Base-by-base conservation (phyloP, 208 protist genomes). In the Acanthamoeba healyi region DNA sequence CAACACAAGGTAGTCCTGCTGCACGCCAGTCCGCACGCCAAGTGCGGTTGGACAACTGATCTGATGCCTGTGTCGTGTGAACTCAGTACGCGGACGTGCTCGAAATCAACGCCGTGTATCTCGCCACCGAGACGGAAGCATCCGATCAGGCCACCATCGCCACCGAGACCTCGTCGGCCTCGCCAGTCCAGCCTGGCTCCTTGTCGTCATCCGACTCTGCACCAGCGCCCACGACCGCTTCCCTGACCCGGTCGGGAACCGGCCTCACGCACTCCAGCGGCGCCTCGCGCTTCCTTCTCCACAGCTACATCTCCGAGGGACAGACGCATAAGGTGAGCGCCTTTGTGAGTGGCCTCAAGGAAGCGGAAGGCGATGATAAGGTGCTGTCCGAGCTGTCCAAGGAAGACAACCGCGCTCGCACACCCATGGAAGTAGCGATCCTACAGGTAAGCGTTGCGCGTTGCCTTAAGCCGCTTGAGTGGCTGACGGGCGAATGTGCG, bases 51-150 rank as follows among this genome's bases (percentile, higher is more conserved):
- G n/a, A n/a, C n/a, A n/a, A n/a, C n/a, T n/a, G n/a, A n/a, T n/a
- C n/a, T n/a, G n/a, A n/a, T n/a, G n/a, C n/a, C n/a, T n/a, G n/a
- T n/a, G n/a, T n/a, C n/a, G n/a, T n/a, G n/a, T n/a, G n/a, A n/a
- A n/a, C n/a, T n/a, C n/a, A n/a, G n/a, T 79, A 79, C 26, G 70
- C 70, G 29, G 70, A 79, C 70, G 26, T 79, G 10, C 70, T 79
- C 10, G 12, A 79, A 5, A 79, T 79, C 29, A 79, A 12, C 24
- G 38, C 70, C 36, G 42, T 4, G 7, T 10, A 10, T 4, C 38
- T 24, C 34, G 7, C 5, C 38, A 4, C 5, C 9, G 70, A 5
- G 4, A 7, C 70, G 17, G 5, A 12, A 7, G 7, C 70, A 44
- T n/a, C 38, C 4, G 15, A 22, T 36, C 5, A 5, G 70, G 7